A percentile compares a stretch with the other conserved stretches of the same genome.
Conservation (phyloP, 2,329 filamentous ascomycete genomes). For the Chrysosphaeria jannelii region DNA sequence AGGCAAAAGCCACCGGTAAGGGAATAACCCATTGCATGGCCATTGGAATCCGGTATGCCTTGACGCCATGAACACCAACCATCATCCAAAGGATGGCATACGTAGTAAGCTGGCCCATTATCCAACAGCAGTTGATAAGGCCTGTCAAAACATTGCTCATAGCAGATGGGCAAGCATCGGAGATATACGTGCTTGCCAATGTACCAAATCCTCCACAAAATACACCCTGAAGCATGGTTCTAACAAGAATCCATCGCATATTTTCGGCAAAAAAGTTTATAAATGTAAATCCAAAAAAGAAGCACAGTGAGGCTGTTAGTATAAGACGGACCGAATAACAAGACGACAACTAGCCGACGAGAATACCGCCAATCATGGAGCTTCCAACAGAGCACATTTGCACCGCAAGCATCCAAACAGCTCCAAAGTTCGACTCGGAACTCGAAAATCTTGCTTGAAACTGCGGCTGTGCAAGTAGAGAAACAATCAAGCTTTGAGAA, state of each 20-base stretch:
- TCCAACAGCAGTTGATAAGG: slow-evolving; percentile 6
- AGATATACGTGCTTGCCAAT: slow-evolving; percentile 5
- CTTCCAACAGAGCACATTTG: slow-evolving; percentile 5
- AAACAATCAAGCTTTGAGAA: slow-evolving; percentile 5
- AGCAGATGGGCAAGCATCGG: slow-evolving; percentile 5
- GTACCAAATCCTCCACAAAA: slow-evolving; percentile 5
- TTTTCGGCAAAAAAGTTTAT: slow-evolving; percentile 4
- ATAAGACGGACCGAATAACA: slow-evolving; percentile 2
- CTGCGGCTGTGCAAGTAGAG: slow-evolving; percentile 6
- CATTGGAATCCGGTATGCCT: slow-evolving; percentile 5
- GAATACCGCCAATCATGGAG: slow-evolving; percentile 4
- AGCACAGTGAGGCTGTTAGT: slow-evolving; percentile 2
- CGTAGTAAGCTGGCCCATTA: slow-evolving; percentile 4
- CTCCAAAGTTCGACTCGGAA: slow-evolving; percentile 3
- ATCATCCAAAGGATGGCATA: slow-evolving; percentile 5
- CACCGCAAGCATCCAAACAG: slow-evolving; percentile 5
- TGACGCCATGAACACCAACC: slow-evolving; percentile 2
- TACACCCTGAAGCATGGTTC: slow-evolving; percentile 5
- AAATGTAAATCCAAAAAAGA: slow-evolving; percentile 3
- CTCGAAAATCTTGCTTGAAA: slow-evolving; percentile 7
- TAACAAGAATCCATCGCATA: slow-evolving; percentile 4
- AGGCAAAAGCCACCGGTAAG: slow-evolving; percentile 3
- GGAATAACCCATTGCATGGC: slow-evolving; percentile 5
- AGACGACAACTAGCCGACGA: slow-evolving; percentile 5
- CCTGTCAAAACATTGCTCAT: slow-evolving; percentile 4